Evolutionary conservation across 768 basidiomycete species (phyloP), one percentile per base, ranked within the genome.

Genomic region (Termitomyces sp.): DNA sequence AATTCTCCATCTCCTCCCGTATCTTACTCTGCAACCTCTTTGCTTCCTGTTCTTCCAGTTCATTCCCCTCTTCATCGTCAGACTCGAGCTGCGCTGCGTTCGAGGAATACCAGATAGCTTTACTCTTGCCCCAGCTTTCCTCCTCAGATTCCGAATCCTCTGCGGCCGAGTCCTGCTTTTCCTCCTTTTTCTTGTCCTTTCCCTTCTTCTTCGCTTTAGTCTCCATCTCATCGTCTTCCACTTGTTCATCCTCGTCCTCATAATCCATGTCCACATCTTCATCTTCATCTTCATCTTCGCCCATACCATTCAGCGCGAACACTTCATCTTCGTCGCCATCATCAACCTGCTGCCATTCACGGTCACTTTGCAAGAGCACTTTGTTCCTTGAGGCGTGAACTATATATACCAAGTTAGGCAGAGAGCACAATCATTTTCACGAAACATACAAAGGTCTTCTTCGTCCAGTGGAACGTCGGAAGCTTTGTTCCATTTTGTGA

Each of bases 1-100:
- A 85, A 41, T 92, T 89, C 9, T 61, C 70, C 76, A 96, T 78
- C 11, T 70, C 79, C 59, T 91, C 87, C 31, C 88, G 78, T 22
- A 81, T 75, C 71, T 91, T 94, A 35, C 72, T 68, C 68, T 96
- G 95, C 42, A 96, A 70, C 54, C 91, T 76, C 61, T 72, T 84
- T 7, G 89, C 91, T 68, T 98, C 94, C 65, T 88, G 85, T 66
- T 92, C 91, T 64, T 98, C 94, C 47, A 96, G 72, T 60, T 89
- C 88, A 63, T 90, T 82, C 32, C 85, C 89, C 68, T 96, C 94
- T 63, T 96, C 94, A 59, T 95, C 88, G 61, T 91, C 90, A 35
- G 87, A 88, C 50, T 91, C 91, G 35, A 92, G 73, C 52, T 89
- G 73, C 33, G 78, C 86, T 31, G 89, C 91, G 67, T 92, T 93